These are phyloP conservation scores for Acer saccharum DNA, from an alignment of 345 rosid genomes.

Conservation along the genomic window DNA sequence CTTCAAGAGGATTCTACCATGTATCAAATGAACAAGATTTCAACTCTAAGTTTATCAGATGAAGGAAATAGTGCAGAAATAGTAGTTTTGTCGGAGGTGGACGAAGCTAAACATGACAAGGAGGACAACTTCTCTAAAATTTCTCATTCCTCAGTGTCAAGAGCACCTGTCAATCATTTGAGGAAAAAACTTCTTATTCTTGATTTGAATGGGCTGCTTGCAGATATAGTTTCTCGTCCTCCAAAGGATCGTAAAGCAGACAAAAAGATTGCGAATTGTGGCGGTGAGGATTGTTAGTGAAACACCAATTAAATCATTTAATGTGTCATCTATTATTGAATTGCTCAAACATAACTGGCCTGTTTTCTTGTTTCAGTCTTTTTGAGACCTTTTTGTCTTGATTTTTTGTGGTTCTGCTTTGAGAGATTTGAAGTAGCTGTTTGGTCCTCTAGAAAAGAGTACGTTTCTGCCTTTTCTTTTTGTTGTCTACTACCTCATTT, in stretches of 20 bases:
- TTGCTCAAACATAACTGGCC: slow-evolving; percentile 10
- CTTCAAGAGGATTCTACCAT: slow-evolving; percentile 17
- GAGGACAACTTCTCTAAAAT: slow-evolving; percentile 6
- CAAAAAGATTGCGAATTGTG: slow-evolving; percentile 44
- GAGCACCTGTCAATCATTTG: slow-evolving; percentile 11
- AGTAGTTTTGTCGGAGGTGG: neutral
- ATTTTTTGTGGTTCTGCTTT: slow-evolving; percentile 55
- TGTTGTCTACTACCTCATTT: neutral
- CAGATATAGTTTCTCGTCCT: slow-evolving; percentile 54
- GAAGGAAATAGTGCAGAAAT: slow-evolving; percentile 15
- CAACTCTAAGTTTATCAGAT: slow-evolving; percentile 15
- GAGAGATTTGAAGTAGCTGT: slow-evolving; percentile 64
- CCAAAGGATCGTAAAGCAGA: slow-evolving; percentile 49
- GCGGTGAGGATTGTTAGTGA: slow-evolving; percentile 47
- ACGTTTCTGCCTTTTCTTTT: slow-evolving; percentile 3
- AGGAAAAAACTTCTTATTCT: slow-evolving; percentile 73
- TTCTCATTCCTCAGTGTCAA: slow-evolving; percentile 12
- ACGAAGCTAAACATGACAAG: slow-evolving; percentile 9
- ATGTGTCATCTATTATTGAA: slow-evolving; percentile 1
- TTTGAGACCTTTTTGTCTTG: slow-evolving; percentile 53
- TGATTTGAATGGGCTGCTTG: slow-evolving; percentile 90
- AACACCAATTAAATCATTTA: slow-evolving; percentile 1
- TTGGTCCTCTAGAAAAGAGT: slow-evolving; percentile 64
- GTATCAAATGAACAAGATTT: slow-evolving; percentile 15
- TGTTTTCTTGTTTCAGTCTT: slow-evolving; percentile 41